Evolutionary conservation across 2,329 filamentous ascomycete species (phyloP).

Genomic region (Microdochium paspali): DNA sequence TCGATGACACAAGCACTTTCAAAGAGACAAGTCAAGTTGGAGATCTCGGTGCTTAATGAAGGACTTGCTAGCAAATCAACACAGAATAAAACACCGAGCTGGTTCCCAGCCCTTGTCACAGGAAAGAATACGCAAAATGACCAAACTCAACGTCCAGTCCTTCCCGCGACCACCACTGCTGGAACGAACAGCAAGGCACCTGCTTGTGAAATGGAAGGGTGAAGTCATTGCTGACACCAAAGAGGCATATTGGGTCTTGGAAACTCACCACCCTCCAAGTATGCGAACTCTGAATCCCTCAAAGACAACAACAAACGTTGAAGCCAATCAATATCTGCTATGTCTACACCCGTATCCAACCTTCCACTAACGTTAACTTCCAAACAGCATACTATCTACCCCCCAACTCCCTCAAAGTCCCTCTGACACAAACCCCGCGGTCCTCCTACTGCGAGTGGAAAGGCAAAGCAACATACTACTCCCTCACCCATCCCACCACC

Average conservation of each 20-base stretch:
- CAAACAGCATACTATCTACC: constrained; percentile 49
- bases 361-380: no score
- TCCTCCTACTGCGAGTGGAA: constrained; percentile 51
- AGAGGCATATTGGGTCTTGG: constrained; percentile 51
- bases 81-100: no score
- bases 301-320: no score
- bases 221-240: constrained; percentile 47
- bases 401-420: constrained; percentile 33
- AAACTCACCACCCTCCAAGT: constrained; percentile 55
- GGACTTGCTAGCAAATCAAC: constrained; percentile 5
- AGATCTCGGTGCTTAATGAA: no score
- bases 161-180: constrained; percentile 51
- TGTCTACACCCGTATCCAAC: no score
- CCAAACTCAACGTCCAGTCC: constrained; percentile 42
- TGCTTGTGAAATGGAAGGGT: constrained; percentile 46
- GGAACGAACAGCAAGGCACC: constrained; percentile 41
- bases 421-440: constrained; percentile 33
- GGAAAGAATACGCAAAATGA: constrained; percentile 14
- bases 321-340: no score
- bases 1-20: background rate
- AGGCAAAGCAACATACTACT: constrained; percentile 49
- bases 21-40: no score
- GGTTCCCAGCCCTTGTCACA: no score
- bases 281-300: constrained; percentile 10
- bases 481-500: constrained; percentile 25